Percentiles rank a stretch among this genome's conserved stretches.
Evolutionary conservation across 495 filamentous ascomycete genomes (phyloP).

Genomic region (Talaromyces ruber): DNA sequence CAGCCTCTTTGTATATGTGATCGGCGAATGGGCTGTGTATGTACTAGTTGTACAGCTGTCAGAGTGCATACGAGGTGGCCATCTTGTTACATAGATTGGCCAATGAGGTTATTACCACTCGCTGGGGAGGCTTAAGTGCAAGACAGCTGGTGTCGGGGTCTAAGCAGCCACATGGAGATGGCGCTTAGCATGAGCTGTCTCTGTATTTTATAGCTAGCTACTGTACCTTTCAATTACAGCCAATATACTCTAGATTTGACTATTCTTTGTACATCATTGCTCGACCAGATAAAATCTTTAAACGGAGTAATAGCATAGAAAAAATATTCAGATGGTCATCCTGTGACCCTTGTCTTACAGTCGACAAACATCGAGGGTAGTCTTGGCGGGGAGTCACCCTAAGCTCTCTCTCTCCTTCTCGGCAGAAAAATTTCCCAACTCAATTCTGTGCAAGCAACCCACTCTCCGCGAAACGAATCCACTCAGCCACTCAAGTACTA

Average conservation of each 20-base stretch:
- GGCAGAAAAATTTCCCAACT: not conserved
- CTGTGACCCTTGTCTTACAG: no score
- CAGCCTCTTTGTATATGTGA: constrained; percentile 76
- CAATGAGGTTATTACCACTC: not conserved
- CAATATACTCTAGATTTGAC: not conserved
- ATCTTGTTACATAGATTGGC: not conserved
- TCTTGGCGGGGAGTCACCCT: not conserved
- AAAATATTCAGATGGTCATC: not conserved
- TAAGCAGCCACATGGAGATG: not conserved
- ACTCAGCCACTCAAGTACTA: constrained; percentile 1
- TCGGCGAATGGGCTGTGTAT: not conserved
- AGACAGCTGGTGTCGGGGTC: not conserved
- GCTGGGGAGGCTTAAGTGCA: not conserved
- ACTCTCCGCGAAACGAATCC: constrained; percentile 16
- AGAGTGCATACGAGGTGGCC: not conserved
- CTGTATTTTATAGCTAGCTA: not conserved
- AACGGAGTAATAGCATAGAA: not conserved
- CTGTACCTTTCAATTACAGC: not conserved
- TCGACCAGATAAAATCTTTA: not conserved
- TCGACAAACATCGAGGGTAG: not conserved
- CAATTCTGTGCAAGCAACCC: not conserved
- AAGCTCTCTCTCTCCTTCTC: not conserved
- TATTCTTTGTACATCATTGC: not conserved
- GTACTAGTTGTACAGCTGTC: not conserved
- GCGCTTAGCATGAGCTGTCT: not conserved